phyloP scores from a whole-genome alignment of 345 rosid species.

The Jatropha curcas region DNA sequence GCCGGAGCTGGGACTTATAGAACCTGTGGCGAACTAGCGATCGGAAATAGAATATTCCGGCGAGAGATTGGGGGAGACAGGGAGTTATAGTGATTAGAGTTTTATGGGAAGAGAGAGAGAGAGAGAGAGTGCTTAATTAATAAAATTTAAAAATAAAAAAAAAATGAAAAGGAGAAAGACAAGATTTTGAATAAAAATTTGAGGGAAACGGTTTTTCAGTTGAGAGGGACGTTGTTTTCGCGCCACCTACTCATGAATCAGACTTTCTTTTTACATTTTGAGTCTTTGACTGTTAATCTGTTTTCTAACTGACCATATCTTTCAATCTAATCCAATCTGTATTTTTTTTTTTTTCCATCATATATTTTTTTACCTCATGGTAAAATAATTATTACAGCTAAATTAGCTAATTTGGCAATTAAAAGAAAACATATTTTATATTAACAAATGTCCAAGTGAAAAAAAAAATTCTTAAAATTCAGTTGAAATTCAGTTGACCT shows the following conservation, averaged over 20 bases:
- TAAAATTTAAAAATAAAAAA: neutral
- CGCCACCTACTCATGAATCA: slow-evolving; percentile 54
- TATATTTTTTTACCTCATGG: no score
- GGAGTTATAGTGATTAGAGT: neutral
- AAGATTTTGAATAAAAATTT: slow-evolving; percentile 4
- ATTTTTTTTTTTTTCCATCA: no score
- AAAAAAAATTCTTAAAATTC: no score
- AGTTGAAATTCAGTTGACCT: no score
- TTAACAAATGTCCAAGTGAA: no score
- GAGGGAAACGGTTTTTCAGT: slow-evolving; percentile 37
- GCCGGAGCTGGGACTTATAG: neutral
- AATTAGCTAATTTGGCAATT: no score
- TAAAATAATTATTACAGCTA: no score
- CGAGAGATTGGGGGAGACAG: neutral
- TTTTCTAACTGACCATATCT: neutral
- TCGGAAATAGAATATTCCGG: slow-evolving; percentile 9
- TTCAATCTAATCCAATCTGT: no score
- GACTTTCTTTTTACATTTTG: neutral
- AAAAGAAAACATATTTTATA: no score
- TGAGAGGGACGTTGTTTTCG: slow-evolving; percentile 59
- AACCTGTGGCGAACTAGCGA: neutral
- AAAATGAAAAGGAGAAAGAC: neutral
- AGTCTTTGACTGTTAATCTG: neutral
- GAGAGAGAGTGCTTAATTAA: neutral
- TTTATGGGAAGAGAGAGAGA: neutral